A percentile compares a stretch with the other conserved stretches of the same genome.
Evolutionary conservation across 345 rosid species (phyloP).

Genomic region (Salix caprea): DNA sequence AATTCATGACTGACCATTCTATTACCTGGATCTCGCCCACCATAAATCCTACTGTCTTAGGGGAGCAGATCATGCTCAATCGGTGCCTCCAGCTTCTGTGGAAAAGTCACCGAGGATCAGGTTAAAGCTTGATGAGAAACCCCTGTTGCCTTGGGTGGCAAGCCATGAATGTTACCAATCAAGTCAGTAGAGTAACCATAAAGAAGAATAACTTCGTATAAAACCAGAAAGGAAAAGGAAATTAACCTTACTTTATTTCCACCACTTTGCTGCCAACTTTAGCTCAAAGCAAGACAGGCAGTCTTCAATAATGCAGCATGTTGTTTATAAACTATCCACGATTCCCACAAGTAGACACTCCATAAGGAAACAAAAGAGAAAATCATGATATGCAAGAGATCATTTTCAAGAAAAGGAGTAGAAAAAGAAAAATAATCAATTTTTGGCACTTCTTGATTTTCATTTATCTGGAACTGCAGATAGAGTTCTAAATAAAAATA

Average conservation of each 20-base stretch:
- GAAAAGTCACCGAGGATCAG: no score
- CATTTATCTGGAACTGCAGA: not conserved
- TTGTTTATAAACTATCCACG: not conserved
- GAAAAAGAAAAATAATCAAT: not conserved
- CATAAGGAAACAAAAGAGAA: not conserved
- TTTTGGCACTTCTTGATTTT: not conserved
- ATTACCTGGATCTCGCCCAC: no score
- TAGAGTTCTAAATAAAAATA: not conserved
- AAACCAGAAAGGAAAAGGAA: no score
- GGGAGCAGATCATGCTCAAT: not conserved
- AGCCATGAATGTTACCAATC: not conserved
- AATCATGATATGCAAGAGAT: constrained; percentile 1
- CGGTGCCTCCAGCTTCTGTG: not conserved
- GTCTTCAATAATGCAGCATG: constrained; percentile 3
- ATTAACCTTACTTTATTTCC: not conserved
- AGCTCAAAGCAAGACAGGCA: not conserved
- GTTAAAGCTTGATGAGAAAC: no score
- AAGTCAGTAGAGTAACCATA: not conserved
- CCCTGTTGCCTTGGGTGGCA: not conserved
- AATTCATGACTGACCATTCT: no score
- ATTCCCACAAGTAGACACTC: constrained; percentile 10
- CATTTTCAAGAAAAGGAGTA: not conserved
- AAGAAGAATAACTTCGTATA: not conserved
- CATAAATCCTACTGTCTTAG: no score
- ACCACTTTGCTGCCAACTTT: constrained; percentile 18